phyloP scores from a whole-genome alignment of 2,329 filamentous ascomycete species.

The Hypoxylon sp. region DNA sequence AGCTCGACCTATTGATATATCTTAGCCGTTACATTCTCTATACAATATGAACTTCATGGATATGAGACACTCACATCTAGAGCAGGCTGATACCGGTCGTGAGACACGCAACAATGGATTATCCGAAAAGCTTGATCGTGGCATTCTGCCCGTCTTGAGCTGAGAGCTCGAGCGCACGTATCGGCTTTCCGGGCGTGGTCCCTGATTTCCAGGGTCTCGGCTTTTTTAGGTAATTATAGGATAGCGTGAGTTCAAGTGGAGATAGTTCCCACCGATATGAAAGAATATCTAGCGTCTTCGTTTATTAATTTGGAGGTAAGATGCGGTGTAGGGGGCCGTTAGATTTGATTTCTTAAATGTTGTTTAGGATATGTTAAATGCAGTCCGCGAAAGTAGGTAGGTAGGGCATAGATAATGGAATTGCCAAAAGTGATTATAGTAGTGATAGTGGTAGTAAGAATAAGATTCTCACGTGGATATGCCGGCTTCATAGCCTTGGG shows the following conservation, averaged over 20 bases:
- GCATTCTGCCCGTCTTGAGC: slow-evolving; percentile 51
- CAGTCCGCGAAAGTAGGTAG: neutral
- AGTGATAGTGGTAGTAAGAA: slow-evolving; percentile 33
- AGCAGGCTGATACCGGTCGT: slow-evolving; percentile 84
- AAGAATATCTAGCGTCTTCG: slow-evolving; percentile 20
- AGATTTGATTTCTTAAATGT: slow-evolving; percentile 17
- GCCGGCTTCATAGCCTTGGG: slow-evolving; percentile 32
- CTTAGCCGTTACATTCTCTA: slow-evolving; percentile 40
- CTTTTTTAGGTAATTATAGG: slow-evolving; percentile 33
- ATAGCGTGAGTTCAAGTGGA: slow-evolving; percentile 42
- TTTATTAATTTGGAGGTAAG: slow-evolving; percentile 11
- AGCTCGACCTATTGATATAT: slow-evolving; percentile 71
- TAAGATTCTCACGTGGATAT: slow-evolving; percentile 44
- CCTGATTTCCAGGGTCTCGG: slow-evolving; percentile 34
- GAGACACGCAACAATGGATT: slow-evolving; percentile 79
- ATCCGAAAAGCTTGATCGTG: slow-evolving; percentile 60
- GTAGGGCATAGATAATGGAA: slow-evolving; percentile 20
- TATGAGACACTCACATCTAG: slow-evolving; percentile 70
- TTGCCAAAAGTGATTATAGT: slow-evolving; percentile 12
- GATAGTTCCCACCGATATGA: slow-evolving; percentile 37
- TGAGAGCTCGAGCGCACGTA: slow-evolving; percentile 33
- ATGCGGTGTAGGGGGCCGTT: slow-evolving; percentile 23
- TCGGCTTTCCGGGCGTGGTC: slow-evolving; percentile 31
- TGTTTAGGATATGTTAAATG: slow-evolving; percentile 14
- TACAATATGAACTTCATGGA: slow-evolving; percentile 14